These are phyloP conservation scores for Dalbergia cochinchinensis DNA, from an alignment of 306 rosid genomes.

Conservation along the genomic window DNA sequence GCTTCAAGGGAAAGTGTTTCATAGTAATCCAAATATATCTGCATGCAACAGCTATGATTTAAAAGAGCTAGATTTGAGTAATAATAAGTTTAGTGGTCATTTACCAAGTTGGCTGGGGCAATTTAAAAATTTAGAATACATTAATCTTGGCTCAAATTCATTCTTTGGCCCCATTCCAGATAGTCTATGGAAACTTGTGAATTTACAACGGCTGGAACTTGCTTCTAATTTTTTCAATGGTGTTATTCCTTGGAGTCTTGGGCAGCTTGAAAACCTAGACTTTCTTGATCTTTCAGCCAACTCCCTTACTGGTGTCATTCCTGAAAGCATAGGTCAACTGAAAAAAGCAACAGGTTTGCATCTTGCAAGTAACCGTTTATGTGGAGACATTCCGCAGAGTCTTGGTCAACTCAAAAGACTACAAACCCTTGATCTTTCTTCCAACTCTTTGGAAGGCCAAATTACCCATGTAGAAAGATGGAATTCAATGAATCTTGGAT, in stretches of 20 bases:
- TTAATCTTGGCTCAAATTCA: not conserved
- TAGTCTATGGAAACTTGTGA: not conserved
- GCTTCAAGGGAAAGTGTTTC: not conserved
- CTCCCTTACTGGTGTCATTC: too few species aligned
- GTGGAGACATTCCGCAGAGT: too few species aligned
- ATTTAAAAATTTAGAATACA: not conserved
- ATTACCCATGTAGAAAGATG: not conserved
- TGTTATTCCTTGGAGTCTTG: not conserved
- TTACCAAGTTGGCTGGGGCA: conserved; percentile 15
- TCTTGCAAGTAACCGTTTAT: too few species aligned
- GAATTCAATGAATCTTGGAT: not conserved
- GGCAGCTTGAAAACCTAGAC: not conserved
- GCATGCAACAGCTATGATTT: not conserved
- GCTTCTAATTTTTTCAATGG: not conserved
- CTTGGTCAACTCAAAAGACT: too few species aligned
- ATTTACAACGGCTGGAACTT: not conserved
- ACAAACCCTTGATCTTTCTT: too few species aligned
- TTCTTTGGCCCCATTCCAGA: not conserved
- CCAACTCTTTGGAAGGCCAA: not conserved
- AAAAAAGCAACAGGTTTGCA: too few species aligned
- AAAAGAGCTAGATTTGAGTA: not conserved
- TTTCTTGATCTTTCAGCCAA: not conserved
- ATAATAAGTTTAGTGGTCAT: not conserved
- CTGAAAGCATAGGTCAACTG: too few species aligned
- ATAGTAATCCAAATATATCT: not conserved